Evolutionary conservation across 805 yeast species (phyloP).

Genomic region (Wickerhamiella domercqiae): DNA sequence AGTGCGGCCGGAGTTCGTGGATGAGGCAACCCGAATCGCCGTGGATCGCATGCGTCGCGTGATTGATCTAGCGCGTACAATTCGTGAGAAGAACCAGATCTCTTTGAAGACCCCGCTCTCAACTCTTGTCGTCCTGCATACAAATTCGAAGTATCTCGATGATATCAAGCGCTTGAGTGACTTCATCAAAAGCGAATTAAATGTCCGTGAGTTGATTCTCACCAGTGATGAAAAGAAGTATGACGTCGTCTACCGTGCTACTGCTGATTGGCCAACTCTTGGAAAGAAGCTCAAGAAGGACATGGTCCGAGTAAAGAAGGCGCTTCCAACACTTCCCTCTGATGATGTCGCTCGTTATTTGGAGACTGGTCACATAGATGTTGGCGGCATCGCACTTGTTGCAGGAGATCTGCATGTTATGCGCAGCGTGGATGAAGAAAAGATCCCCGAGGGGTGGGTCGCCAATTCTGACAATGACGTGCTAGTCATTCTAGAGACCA

Average conservation of each 20-base stretch:
- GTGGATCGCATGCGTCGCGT: constrained; percentile 94
- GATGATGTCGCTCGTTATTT: constrained; percentile 68
- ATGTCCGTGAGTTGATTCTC: constrained; percentile 73
- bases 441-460: constrained; percentile 55
- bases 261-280: constrained; percentile 97
- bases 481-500: constrained; percentile 75
- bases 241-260: constrained; percentile 83
- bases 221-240: constrained; percentile 83
- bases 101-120: constrained; percentile 91
- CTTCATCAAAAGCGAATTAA: constrained; percentile 81
- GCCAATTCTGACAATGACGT: constrained; percentile 81
- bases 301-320: constrained; percentile 86
- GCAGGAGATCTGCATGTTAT: constrained; percentile 80
- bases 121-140: constrained; percentile 70
- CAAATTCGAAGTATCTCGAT: constrained; percentile 54
- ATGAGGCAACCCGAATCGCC: constrained; percentile 70
- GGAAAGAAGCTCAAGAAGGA: constrained; percentile 96
- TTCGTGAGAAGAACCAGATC: constrained; percentile 89
- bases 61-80: constrained; percentile 87
- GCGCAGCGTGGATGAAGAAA: constrained; percentile 64
- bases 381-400: constrained; percentile 78
- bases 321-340: constrained; percentile 67
- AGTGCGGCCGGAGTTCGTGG: constrained; percentile 65
- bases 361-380: constrained; percentile 56
- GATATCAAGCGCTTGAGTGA: constrained; percentile 65